phyloP scores from a whole-genome alignment of 108 stramenopile genomes.

The Epithemia pelagica region DNA sequence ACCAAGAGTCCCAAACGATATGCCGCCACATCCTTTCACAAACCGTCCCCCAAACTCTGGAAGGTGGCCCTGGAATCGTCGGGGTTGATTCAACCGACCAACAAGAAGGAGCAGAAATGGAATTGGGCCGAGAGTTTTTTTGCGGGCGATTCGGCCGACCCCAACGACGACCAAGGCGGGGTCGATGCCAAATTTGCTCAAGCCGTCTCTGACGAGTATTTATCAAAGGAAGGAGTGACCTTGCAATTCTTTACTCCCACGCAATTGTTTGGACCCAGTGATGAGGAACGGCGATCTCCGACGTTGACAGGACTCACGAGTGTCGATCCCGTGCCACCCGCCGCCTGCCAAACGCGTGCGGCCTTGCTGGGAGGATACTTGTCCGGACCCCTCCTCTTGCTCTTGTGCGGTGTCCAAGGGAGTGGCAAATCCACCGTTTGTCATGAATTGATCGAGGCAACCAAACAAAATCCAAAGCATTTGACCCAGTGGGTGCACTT shows the following conservation, averaged over 20 bases:
- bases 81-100: constrained; percentile 13
- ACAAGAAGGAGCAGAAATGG: too few relatives aligned
- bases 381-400: constrained; percentile 43
- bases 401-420: constrained; percentile 70
- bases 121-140: constrained; percentile 45
- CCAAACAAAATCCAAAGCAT: background rate
- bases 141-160: constrained; percentile 68
- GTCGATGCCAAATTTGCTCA: constrained; percentile 64
- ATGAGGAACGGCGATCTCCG: constrained; percentile 30
- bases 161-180: constrained; percentile 53
- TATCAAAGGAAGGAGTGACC: background rate
- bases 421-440: constrained; percentile 68
- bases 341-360: constrained; percentile 33
- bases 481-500: constrained; percentile 44
- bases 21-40: constrained; percentile 57
- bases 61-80: too few relatives aligned
- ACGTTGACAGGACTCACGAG: constrained; percentile 3
- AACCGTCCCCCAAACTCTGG: constrained; percentile 65
- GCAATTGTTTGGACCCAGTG: constrained; percentile 60
- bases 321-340: constrained; percentile 15
- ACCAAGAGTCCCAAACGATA: constrained; percentile 26
- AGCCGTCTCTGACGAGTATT: constrained; percentile 41
- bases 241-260: constrained; percentile 56
- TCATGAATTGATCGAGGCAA: constrained; percentile 21
- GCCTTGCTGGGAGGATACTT: constrained; percentile 55